Evolutionary conservation across 108 stramenopile species (phyloP), one percentile per base, ranked within the genome.

Genomic region (Cyclotella distinguenda): DNA sequence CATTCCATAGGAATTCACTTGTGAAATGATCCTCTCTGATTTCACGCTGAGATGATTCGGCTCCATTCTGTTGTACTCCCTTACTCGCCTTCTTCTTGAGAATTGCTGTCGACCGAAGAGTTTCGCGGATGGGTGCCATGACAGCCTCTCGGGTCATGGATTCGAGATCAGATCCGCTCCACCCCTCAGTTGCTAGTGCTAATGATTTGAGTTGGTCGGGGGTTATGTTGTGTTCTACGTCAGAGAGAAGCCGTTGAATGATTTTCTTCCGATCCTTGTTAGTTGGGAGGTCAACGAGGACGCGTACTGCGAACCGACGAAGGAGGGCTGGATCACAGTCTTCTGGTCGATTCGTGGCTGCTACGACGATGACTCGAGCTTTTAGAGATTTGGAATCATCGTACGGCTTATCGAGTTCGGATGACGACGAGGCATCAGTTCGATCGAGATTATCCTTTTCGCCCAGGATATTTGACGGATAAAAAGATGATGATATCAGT

Each of bases 121-220:
- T 87, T 63, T 90, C 89, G 18, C 91, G 79, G 12, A 93, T 80
- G 4, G 91, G 91, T 32, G 89, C 86, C 91, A 93, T 93, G 35
- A 83, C 86, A 10, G 89, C 87, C 67, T 93, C 91, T 44, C 91
- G 74, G 16, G 84, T 74, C 36, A 93, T 64, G 45, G 78, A 86
- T 66, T 93, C 87, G 43, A 93, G 47, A 51, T 88, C 90, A 6
- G 87, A 87, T 16, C 92, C 92, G 26, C 89, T 87, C 92, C 89
- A 90, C 25, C 88, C 88, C 13, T 94, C 86, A 7, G 89, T 90
- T 4, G 70, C 60, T 25, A 53, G 34, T 9, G 86, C 81, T 5
- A 90, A 36, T 23, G 72, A 60, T 0, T 73, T 51, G 1, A 94
- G 51, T 22, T 94, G 78, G 33, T 48, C 30, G 2, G 57, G 31